These are phyloP conservation scores for Brachypodium distachyon DNA, from an alignment of 202 grass and related monocot genomes.

Conservation along the genomic window DNA sequence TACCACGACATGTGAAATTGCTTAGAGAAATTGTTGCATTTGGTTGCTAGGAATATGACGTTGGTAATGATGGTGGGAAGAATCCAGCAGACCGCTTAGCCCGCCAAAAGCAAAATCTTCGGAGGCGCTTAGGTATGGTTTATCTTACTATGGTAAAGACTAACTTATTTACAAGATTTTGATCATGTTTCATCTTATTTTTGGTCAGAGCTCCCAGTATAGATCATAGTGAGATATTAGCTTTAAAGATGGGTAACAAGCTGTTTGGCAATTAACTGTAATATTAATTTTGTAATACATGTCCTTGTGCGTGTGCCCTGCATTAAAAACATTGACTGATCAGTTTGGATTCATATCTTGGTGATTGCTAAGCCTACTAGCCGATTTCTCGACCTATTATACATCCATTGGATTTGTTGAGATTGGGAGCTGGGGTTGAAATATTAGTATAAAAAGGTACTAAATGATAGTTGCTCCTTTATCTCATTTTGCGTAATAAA, in stretches of 20 bases:
- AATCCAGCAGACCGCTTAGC: conserved; percentile 84
- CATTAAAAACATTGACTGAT: not conserved
- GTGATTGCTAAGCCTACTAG: not conserved
- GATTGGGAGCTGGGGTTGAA: not conserved
- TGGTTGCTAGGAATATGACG: conserved; percentile 79
- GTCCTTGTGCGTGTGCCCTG: not conserved
- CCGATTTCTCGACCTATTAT: not conserved
- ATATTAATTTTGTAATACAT: conserved; percentile 5
- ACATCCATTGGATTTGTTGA: not conserved
- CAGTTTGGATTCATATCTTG: not conserved
- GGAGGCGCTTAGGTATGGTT: conserved; percentile 78
- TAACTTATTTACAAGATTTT: not conserved
- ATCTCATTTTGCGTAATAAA: not conserved
- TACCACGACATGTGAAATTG: not conserved
- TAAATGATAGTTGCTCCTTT: not conserved
- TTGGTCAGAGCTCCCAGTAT: not conserved
- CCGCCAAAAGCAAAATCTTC: conserved; percentile 96
- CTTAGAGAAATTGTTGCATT: not conserved
- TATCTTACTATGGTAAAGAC: not conserved
- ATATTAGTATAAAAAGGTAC: not conserved
- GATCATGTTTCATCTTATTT: not conserved
- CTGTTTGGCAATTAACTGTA: not conserved
- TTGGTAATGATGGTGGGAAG: conserved; percentile 73
- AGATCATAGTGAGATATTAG: not conserved
- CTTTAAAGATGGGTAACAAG: not conserved